Evolutionary conservation across 257 asterid genomes (phyloP), one percentile per base, ranked within the genome.

Genomic region (Ehretia macrophylla): DNA sequence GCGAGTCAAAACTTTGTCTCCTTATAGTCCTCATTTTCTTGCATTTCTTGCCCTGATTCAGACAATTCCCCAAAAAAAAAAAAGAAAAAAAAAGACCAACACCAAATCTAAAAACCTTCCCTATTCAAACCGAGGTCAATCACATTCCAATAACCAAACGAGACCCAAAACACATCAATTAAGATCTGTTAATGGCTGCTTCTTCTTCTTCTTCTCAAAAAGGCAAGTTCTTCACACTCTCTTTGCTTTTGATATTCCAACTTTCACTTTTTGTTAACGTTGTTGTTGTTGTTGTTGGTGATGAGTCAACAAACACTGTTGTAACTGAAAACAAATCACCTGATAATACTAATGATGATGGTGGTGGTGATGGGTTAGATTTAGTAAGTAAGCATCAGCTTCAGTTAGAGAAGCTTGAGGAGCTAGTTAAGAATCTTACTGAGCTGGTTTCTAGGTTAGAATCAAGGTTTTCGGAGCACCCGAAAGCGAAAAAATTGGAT

Each of bases 391-490:
- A 68, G 56, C 95, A 86, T 47, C 79, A 81, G 47, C 47, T 73
- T n/a, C 95, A 88, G 62, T 70, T 89, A 76, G 87, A 83, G 59
- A 86, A 74, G 66, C 76, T 93, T 47, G 82, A 85, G 55, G 89
- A 75, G 69, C 68, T 85, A 59, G 88, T 89, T 16, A 66, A 75
- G 55, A 82, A 80, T 53, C 90, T 93, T 19, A 77, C 77, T 52
- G 76, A 83, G 17, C 70, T 86, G 46, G 81, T 93, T 55, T 63
- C 81, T 63, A 80, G 79, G 75, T 71, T 93, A 74, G 96, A 84
- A 69, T 83, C 90, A 37, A 79, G 76, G 51, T 75, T 81, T 18
- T 38, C 71, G 11, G 83, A 71, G 48, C 39, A 56, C 13, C 61
- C 79, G 4, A 71, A 74, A n/a, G 20, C 32, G 59, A 65, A 72